phyloP scores from a whole-genome alignment of 768 basidiomycete genomes.

The Leccinum incarnatum region DNA sequence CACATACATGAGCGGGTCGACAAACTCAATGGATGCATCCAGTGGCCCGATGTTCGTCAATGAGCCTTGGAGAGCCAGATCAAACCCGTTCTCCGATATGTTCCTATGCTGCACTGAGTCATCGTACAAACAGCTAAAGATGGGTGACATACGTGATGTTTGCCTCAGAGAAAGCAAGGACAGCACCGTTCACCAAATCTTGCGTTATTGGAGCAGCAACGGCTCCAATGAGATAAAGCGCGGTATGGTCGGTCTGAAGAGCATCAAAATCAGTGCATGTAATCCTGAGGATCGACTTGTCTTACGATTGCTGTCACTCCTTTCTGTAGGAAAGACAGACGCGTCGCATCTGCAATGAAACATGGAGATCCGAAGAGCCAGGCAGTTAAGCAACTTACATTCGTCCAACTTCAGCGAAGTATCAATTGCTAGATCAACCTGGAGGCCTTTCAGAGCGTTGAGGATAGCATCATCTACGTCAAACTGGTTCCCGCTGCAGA shows the following conservation, averaged over 20 bases:
- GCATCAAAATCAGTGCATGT: constrained; percentile 2
- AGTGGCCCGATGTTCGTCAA: constrained; percentile 64
- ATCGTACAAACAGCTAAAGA: constrained; percentile 36
- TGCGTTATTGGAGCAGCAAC: constrained; percentile 68
- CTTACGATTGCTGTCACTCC: constrained; percentile 54
- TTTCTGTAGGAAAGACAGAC: constrained; percentile 55
- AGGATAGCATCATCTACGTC: constrained; percentile 60
- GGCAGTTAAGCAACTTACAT: constrained; percentile 40
- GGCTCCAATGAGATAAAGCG: constrained; percentile 66
- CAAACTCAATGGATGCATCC: constrained; percentile 66
- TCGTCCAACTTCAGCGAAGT: constrained; percentile 61
- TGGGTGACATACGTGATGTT: constrained; percentile 48
- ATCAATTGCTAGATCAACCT: constrained; percentile 56
- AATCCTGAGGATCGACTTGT: background rate
- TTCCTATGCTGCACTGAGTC: constrained; percentile 51
- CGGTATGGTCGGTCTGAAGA: constrained; percentile 56
- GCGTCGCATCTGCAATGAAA: constrained; percentile 45
- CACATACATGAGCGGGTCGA: constrained; percentile 56
- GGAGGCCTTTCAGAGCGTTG: constrained; percentile 55
- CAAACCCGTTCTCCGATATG: constrained; percentile 60
- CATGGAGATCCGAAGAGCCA: constrained; percentile 1
- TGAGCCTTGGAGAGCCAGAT: constrained; percentile 56
- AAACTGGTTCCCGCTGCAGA: constrained; percentile 60
- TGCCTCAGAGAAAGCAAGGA: constrained; percentile 52
- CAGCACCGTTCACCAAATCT: constrained; percentile 55